A percentile compares a stretch with the other conserved stretches of the same genome.
phyloP scores from a whole-genome alignment of 345 rosid genomes.

The Bretschneidera sinensis region DNA sequence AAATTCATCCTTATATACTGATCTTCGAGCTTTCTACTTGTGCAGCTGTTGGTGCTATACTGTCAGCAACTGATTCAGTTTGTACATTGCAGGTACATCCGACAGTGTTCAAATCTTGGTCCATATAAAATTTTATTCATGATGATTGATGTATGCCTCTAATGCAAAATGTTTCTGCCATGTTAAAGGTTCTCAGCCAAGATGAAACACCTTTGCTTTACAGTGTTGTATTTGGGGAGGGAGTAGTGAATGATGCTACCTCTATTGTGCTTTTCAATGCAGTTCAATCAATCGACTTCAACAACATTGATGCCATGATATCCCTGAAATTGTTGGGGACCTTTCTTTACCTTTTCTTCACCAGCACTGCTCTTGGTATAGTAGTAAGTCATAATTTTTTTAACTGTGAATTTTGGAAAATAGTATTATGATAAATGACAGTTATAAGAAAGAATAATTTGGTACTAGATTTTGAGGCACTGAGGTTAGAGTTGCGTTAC shows the following conservation, averaged over 20 bases:
- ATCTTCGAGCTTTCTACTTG: slow-evolving; percentile 6
- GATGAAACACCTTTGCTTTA: slow-evolving; percentile 79
- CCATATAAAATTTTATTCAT: background rate
- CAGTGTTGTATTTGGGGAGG: slow-evolving; percentile 70
- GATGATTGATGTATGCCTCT: slow-evolving; percentile 6
- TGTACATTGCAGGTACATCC: slow-evolving; percentile 65
- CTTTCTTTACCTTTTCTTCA: slow-evolving; percentile 63
- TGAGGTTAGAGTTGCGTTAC: background rate
- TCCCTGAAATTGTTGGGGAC: slow-evolving; percentile 44
- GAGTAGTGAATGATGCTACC: slow-evolving; percentile 80
- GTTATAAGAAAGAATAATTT: background rate
- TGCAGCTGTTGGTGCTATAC: slow-evolving; percentile 69
- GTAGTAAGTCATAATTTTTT: slow-evolving; percentile 38
- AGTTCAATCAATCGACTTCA: slow-evolving; percentile 45
- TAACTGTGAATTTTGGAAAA: background rate
- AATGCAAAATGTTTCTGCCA: slow-evolving; percentile 1
- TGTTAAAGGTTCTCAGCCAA: slow-evolving; percentile 61
- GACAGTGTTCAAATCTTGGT: background rate
- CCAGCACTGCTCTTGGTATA: slow-evolving; percentile 55
- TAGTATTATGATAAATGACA: no score
- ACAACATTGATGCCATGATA: slow-evolving; percentile 26
- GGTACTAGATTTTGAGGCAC: background rate
- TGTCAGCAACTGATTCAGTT: slow-evolving; percentile 76
- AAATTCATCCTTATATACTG: slow-evolving; percentile 4
- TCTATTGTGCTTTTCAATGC: slow-evolving; percentile 72